These are phyloP conservation scores for Boletus barrowsii DNA, from an alignment of 768 basidiomycete species.

Conservation along the genomic window DNA sequence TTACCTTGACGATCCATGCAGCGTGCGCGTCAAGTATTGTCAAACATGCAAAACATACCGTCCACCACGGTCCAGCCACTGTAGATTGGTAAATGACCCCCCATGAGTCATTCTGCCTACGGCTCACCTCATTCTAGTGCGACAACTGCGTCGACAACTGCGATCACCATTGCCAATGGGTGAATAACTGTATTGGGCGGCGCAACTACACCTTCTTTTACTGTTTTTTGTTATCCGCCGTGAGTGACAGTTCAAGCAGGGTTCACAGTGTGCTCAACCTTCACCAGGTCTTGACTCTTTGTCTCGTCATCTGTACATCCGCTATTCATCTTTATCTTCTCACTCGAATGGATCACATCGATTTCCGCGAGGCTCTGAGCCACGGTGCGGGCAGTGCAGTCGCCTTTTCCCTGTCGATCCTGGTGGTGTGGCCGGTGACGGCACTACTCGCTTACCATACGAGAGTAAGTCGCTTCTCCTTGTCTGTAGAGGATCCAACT, in stretches of 20 bases:
- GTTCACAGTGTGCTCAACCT: slow-evolving; percentile 6
- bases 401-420: slow-evolving; percentile 67
- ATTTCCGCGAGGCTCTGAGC: slow-evolving; percentile 45
- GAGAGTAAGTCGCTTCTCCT: slow-evolving; percentile 52
- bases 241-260: slow-evolving; percentile 37
- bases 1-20: slow-evolving; percentile 26
- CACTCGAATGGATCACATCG: slow-evolving; percentile 46
- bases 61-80: slow-evolving; percentile 92
- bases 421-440: slow-evolving; percentile 79
- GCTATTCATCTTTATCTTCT: slow-evolving; percentile 78
- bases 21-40: slow-evolving; percentile 92
- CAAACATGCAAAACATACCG: slow-evolving; percentile 90
- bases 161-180: slow-evolving; percentile 88
- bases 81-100: slow-evolving; percentile 68
- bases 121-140: slow-evolving; percentile 50
- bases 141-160: slow-evolving; percentile 97
- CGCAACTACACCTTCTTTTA: slow-evolving; percentile 96
- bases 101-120: background rate
- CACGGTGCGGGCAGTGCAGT: slow-evolving; percentile 76
- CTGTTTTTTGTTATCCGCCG: slow-evolving; percentile 71
- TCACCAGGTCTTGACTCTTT: slow-evolving; percentile 62
- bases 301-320: slow-evolving; percentile 78
- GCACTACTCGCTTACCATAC: slow-evolving; percentile 83
- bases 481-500: background rate
- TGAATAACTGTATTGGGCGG: slow-evolving; percentile 94